These are phyloP conservation scores for Fragilaria crotonensis DNA, from an alignment of 108 stramenopile species.

Conservation along the genomic window DNA sequence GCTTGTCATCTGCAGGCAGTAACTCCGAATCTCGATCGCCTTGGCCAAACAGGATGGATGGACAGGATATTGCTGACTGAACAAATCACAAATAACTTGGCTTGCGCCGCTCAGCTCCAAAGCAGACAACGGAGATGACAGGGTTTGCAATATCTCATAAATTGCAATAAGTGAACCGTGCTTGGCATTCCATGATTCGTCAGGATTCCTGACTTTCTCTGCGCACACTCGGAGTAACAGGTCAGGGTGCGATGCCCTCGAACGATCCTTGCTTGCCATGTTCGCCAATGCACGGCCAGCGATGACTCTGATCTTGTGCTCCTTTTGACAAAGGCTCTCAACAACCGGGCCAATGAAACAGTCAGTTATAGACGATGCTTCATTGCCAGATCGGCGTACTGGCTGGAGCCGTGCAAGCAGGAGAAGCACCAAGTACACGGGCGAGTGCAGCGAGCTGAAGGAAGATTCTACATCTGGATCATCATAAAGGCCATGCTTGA, in stretches of 20 bases:
- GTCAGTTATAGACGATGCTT: conserved; percentile 3
- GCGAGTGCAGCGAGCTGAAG: conserved; percentile 8
- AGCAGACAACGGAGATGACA: not conserved
- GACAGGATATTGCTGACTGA: not conserved
- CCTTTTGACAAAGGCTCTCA: conserved; percentile 16
- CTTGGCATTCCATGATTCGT: conserved; percentile 4
- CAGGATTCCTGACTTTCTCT: not conserved
- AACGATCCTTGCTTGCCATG: conserved; percentile 9
- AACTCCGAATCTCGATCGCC: not conserved
- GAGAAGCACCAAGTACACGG: conserved; percentile 49
- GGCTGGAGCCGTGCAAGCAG: conserved; percentile 47
- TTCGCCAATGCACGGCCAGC: conserved; percentile 46
- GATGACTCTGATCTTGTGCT: conserved; percentile 33
- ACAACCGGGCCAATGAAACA: conserved; percentile 25
- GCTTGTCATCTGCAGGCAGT: not conserved
- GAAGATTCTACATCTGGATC: not conserved
- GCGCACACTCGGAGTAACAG: not conserved
- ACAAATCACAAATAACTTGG: not conserved
- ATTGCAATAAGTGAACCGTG: conserved; percentile 23
- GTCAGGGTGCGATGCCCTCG: not conserved
- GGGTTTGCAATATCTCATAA: not conserved
- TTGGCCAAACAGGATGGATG: not conserved
- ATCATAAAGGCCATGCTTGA: conserved; percentile 15
- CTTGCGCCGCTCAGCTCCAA: not conserved
- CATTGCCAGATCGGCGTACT: conserved; percentile 13